A percentile compares a stretch with the other conserved stretches of the same genome.
Conservation (phyloP, 768 basidiomycete species). For the Leccinum disarticulatum region DNA sequence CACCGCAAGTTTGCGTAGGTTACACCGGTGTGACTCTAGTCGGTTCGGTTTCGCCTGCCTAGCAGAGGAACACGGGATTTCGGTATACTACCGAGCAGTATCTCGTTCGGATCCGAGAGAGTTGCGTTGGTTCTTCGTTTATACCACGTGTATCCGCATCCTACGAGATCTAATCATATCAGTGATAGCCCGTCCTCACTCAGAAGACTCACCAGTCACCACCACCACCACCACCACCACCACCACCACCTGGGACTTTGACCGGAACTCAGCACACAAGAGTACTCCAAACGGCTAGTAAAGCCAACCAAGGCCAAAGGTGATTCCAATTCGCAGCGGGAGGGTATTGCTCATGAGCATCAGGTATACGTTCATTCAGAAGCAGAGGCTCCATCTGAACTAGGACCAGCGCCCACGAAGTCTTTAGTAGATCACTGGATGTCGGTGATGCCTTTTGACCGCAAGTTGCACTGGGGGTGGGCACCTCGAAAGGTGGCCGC, state of each 20-base stretch:
- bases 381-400: background rate
- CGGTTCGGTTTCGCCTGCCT: background rate
- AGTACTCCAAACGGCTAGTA: background rate
- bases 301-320: background rate
- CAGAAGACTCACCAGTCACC: background rate
- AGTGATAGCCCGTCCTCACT: background rate
- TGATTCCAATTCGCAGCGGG: background rate
- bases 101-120: background rate
- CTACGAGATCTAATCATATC: constrained; percentile 2
- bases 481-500: background rate
- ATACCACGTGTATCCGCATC: background rate
- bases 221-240: background rate
- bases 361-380: background rate
- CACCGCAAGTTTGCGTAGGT: background rate
- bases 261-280: background rate
- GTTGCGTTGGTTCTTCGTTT: background rate
- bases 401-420: background rate
- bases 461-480: background rate
- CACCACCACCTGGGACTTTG: no score
- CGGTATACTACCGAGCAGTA: background rate
- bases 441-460: no score
- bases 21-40: background rate
- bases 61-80: background rate
- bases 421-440: background rate
- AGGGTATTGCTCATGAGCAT: background rate